Evolutionary conservation across 805 yeast species (phyloP).

Genomic region (Cyberlindnera mrakii): DNA sequence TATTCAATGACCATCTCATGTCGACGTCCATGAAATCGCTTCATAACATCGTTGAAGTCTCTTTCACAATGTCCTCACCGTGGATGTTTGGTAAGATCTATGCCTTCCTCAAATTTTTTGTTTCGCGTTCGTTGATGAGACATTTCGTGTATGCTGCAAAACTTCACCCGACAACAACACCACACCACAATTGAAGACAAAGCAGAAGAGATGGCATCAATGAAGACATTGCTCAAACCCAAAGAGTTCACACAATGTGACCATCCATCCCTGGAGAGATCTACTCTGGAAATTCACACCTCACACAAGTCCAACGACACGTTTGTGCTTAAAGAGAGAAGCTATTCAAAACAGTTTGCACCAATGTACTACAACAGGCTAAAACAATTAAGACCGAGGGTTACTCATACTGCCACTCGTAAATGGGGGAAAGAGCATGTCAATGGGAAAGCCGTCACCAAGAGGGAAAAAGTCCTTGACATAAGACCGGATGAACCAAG

Average conservation of each 20-base stretch:
- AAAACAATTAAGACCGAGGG: conserved; percentile 39
- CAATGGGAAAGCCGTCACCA: conserved; percentile 29
- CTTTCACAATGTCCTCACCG: no score
- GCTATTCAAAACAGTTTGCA: conserved; percentile 53
- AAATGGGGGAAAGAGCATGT: conserved; percentile 53
- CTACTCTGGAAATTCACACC: conserved; percentile 1
- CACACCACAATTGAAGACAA: neutral
- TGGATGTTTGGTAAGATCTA: no score
- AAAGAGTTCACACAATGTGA: neutral
- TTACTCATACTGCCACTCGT: conserved; percentile 37
- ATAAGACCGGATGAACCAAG: conserved; percentile 54
- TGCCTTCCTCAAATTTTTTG: no score
- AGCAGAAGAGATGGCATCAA: neutral
- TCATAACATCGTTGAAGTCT: no score
- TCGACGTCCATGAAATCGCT: no score
- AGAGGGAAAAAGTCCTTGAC: conserved; percentile 52
- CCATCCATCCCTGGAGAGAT: neutral
- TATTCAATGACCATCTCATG: no score
- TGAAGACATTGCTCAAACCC: neutral
- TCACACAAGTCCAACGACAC: conserved; percentile 9
- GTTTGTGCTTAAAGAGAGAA: conserved; percentile 24
- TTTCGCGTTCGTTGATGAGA: no score
- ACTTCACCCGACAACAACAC: neutral
- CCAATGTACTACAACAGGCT: conserved; percentile 49
- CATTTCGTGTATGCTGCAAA: no score